Conservation (phyloP, 2,329 filamentous ascomycete genomes). For the Penicillium sp. region DNA sequence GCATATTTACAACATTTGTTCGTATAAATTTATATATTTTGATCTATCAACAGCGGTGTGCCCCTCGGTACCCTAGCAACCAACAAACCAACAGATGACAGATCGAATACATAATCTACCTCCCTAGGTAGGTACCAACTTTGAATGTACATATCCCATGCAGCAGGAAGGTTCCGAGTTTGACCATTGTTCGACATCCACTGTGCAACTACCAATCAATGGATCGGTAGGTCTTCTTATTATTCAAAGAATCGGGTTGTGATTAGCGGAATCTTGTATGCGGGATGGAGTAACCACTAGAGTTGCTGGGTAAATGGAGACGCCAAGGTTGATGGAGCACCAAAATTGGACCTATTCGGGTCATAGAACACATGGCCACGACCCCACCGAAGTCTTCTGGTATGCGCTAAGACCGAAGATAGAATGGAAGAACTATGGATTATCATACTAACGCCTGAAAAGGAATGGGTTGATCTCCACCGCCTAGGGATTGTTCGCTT, state of each 20-base stretch:
- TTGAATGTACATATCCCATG: background rate
- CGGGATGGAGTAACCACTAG: conserved; percentile 6
- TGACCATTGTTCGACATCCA: background rate
- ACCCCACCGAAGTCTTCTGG: conserved; percentile 9
- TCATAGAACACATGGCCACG: conserved; percentile 19
- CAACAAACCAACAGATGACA: conserved; percentile 14
- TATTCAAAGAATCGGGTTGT: conserved; percentile 5
- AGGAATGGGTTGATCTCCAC: conserved; percentile 12
- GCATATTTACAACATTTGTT: background rate
- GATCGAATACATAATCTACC: conserved; percentile 13
- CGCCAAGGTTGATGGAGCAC: background rate
- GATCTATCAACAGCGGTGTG: conserved; percentile 14
- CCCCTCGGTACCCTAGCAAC: conserved; percentile 17
- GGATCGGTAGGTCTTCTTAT: conserved; percentile 9
- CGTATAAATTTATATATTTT: background rate
- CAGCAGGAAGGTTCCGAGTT: background rate
- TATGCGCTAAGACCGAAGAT: conserved; percentile 18
- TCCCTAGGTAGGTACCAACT: too few species aligned
- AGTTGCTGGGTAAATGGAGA: conserved; percentile 1
- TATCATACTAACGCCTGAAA: conserved; percentile 3
- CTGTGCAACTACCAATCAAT: conserved; percentile 13
- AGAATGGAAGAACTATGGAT: conserved; percentile 16
- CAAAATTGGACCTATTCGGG: conserved; percentile 11
- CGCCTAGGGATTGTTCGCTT: background rate
- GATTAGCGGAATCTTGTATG: conserved; percentile 10